A percentile compares a stretch with the other conserved stretches of the same genome.
phyloP scores from a whole-genome alignment of 441 rosid species.

The Populus tomentosa region DNA sequence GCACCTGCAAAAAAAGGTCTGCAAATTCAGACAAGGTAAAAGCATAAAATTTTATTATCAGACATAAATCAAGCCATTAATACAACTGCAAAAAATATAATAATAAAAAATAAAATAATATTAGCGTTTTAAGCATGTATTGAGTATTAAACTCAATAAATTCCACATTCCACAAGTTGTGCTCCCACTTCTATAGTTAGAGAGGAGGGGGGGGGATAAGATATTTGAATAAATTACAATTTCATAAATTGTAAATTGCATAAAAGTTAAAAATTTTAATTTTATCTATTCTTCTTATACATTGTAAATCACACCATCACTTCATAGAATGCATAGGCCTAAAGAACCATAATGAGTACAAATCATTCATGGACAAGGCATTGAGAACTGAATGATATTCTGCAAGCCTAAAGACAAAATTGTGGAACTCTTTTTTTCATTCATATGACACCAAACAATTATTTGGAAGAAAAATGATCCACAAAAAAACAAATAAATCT shows the following conservation, averaged over 20 bases:
- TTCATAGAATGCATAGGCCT: neutral
- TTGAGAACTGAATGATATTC: neutral
- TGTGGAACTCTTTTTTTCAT: neutral
- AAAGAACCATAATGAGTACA: neutral
- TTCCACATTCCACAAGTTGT: neutral
- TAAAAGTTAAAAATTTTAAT: neutral
- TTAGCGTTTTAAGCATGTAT: neutral
- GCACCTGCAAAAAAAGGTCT: constrained; percentile 37
- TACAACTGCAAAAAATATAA: neutral
- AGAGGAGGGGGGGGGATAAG: neutral
- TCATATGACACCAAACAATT: neutral
- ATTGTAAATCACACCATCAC: neutral
- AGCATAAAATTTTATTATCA: neutral
- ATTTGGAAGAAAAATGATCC: neutral
- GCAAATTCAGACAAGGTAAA: neutral
- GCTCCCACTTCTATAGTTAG: neutral
- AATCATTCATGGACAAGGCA: neutral
- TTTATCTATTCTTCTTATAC: neutral
- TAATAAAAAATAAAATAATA: neutral
- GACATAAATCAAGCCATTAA: neutral
- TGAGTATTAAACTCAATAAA: neutral
- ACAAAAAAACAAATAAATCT: neutral
- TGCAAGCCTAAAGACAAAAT: neutral
- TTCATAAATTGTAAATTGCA: neutral
- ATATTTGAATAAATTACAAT: neutral